These are phyloP conservation scores for Begonia loranthoides DNA, from an alignment of 306 rosid species.

Conservation along the genomic window DNA sequence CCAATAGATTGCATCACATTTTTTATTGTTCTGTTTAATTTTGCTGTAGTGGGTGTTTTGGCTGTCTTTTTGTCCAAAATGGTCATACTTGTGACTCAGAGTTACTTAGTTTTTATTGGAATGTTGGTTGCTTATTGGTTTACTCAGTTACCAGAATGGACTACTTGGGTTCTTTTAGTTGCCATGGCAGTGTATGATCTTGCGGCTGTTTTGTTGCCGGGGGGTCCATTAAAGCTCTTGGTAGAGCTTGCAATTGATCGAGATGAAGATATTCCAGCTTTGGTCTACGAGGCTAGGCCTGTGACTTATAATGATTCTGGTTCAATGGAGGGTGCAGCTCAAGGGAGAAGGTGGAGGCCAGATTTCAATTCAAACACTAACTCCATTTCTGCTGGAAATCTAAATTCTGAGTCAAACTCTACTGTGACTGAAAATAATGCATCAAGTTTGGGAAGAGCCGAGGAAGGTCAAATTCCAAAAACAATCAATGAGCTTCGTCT, in stretches of 20 bases:
- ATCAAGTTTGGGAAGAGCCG: too few relatives aligned
- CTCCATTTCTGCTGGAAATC: too few relatives aligned
- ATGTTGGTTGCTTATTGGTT: conserved; percentile 87
- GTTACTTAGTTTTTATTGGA: conserved; percentile 61
- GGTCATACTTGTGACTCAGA: conserved; percentile 58
- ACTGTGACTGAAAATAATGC: too few relatives aligned
- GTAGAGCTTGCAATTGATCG: conserved; percentile 77
- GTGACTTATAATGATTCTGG: conserved; percentile 18
- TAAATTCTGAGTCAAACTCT: too few relatives aligned
- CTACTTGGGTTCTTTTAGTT: conserved; percentile 69
- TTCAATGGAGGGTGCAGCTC: conserved; percentile 14
- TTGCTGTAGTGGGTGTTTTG: conserved; percentile 68
- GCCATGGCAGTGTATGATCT: conserved; percentile 75
- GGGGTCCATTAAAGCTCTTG: conserved; percentile 75
- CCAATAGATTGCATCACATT: conserved; percentile 70
- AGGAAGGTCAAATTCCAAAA: too few relatives aligned
- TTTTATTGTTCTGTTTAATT: conserved; percentile 55
- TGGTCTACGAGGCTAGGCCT: conserved; percentile 79
- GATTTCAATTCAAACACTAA: conserved; percentile 21
- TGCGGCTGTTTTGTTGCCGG: conserved; percentile 85
- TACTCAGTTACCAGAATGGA: conserved; percentile 80
- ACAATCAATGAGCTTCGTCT: too few relatives aligned
- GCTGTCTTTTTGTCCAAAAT: conserved; percentile 57
- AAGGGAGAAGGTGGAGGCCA: conserved; percentile 42
- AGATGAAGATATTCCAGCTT: conserved; percentile 79